Conservation (phyloP, 2,329 filamentous ascomycete species). For the Chrysoporthe austroafricana region DNA sequence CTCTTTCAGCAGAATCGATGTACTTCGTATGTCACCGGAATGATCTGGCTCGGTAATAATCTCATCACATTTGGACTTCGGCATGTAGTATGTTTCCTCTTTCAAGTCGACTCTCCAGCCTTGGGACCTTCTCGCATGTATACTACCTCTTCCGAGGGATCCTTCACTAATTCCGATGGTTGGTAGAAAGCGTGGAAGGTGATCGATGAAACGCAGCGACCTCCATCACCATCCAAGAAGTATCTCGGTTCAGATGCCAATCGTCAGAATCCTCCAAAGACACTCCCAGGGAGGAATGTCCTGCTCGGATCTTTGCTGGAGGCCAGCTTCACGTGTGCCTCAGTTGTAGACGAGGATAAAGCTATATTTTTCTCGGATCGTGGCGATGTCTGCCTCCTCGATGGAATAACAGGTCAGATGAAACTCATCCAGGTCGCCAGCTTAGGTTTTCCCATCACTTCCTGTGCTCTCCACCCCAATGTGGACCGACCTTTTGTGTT, state of each 20-base stretch:
- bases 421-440: constrained; percentile 69
- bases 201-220: constrained; percentile 64
- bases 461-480: constrained; percentile 59
- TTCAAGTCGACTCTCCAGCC: constrained; percentile 67
- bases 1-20: constrained; percentile 89
- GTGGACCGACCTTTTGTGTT: constrained; percentile 58
- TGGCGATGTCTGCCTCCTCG: constrained; percentile 86
- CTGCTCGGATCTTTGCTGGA: constrained; percentile 82
- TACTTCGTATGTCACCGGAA: constrained; percentile 81
- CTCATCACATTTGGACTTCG: constrained; percentile 87
- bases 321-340: constrained; percentile 79
- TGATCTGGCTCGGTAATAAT: constrained; percentile 86
- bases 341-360: constrained; percentile 70
- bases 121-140: background rate
- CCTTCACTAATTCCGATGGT: background rate
- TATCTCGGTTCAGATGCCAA: constrained; percentile 52
- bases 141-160: background rate
- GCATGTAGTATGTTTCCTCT: constrained; percentile 64
- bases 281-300: constrained; percentile 84
- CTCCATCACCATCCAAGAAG: constrained; percentile 66
- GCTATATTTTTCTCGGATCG: constrained; percentile 85
- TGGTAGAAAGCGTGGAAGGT: constrained; percentile 24
- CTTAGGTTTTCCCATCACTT: constrained; percentile 69
- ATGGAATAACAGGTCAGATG: constrained; percentile 74
- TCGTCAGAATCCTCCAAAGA: constrained; percentile 54